Conservation (phyloP, 2,329 filamentous ascomycete species). For the Verticillium dahliae region DNA sequence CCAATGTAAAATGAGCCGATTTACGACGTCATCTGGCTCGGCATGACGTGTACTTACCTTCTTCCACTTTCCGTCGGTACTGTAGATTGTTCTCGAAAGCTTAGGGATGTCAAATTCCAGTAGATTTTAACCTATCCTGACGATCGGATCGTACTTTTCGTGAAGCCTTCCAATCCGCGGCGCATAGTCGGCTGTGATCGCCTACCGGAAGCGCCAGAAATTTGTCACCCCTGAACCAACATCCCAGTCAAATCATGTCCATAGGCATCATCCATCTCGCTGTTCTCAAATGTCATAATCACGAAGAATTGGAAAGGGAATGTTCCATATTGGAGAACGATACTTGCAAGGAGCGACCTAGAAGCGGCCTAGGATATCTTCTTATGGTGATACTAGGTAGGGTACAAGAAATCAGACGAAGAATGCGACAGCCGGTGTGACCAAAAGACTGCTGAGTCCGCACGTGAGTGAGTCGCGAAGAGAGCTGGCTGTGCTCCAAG, state of each 20-base stretch:
- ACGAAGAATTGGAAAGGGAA: too few relatives aligned
- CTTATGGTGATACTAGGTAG: slow-evolving; percentile 13
- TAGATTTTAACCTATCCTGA: slow-evolving; percentile 21
- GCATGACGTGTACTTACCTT: slow-evolving; percentile 6
- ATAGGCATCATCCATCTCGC: too few relatives aligned
- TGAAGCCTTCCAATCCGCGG: slow-evolving; percentile 17
- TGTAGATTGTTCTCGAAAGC: slow-evolving; percentile 20
- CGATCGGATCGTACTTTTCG: slow-evolving; percentile 21
- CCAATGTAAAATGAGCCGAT: too few relatives aligned
- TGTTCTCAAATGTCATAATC: neutral
- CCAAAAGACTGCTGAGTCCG: neutral
- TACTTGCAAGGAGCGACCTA: slow-evolving; percentile 1
- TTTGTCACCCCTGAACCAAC: slow-evolving; percentile 16
- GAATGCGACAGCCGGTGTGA: neutral
- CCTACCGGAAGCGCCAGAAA: slow-evolving; percentile 18
- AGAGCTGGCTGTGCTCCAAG: neutral
- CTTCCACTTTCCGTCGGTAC: slow-evolving; percentile 16
- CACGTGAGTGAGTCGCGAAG: neutral
- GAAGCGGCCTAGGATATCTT: slow-evolving; percentile 23
- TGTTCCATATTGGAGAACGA: too few relatives aligned
- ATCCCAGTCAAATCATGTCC: too few relatives aligned
- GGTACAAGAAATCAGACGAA: slow-evolving; percentile 3
- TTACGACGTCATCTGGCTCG: too few relatives aligned
- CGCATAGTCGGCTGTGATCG: slow-evolving; percentile 13
- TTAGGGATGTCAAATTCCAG: slow-evolving; percentile 19